Conservation (phyloP, 495 filamentous ascomycete genomes). For the Pyronema omphalodes region DNA sequence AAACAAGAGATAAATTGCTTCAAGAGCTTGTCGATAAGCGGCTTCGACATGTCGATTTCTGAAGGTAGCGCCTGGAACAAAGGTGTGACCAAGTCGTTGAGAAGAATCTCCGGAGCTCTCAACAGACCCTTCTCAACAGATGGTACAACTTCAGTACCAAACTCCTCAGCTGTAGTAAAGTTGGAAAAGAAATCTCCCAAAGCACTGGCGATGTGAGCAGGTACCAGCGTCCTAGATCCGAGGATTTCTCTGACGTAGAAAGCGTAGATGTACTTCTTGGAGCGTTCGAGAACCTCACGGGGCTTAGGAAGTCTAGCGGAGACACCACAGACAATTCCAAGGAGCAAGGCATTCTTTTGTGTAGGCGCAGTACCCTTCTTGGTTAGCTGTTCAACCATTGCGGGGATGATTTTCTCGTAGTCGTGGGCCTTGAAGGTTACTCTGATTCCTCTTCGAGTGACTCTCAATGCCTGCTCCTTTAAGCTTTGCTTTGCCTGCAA, state of each 20-base stretch:
- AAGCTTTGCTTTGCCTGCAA: conserved; percentile 13
- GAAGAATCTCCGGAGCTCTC: conserved; percentile 72
- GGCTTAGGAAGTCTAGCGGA: conserved; percentile 45
- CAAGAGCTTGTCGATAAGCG: conserved; percentile 47
- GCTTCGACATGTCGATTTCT: conserved; percentile 54
- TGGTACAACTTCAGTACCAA: conserved; percentile 57
- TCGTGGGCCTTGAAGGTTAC: conserved; percentile 42
- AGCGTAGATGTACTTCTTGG: conserved; percentile 50
- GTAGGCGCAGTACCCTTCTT: conserved; percentile 41
- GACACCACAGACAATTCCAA: conserved; percentile 76
- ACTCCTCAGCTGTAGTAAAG: conserved; percentile 57
- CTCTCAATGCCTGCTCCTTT: conserved; percentile 36
- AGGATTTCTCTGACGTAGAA: conserved; percentile 78
- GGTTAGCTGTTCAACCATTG: conserved; percentile 46
- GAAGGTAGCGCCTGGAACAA: conserved; percentile 49
- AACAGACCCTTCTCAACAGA: conserved; percentile 74
- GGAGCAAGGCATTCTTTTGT: conserved; percentile 50
- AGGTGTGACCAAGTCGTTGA: conserved; percentile 53
- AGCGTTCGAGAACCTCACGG: conserved; percentile 38
- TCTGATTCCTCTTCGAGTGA: conserved; percentile 55
- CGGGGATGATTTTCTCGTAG: conserved; percentile 41
- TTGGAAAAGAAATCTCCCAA: conserved; percentile 65
- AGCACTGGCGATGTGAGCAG: conserved; percentile 50
- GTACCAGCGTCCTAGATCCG: conserved; percentile 52
- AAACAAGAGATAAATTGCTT: conserved; percentile 73